Conservation (phyloP, 2,329 filamentous ascomycete species). For the Cercospora canescens region DNA sequence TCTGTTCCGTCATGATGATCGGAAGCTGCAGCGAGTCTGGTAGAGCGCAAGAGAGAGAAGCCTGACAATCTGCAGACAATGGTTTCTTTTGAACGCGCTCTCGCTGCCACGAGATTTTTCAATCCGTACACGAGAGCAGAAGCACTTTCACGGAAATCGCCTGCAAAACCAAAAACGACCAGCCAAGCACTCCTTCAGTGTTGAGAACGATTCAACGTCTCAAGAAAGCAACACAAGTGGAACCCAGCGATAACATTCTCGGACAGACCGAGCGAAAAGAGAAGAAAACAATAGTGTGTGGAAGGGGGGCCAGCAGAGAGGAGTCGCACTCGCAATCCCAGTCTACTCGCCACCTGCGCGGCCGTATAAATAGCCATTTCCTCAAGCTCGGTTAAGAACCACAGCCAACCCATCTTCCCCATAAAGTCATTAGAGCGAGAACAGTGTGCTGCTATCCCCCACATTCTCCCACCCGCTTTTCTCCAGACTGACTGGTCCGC, state of each 20-base stretch:
- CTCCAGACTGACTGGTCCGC: background rate
- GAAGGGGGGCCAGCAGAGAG: background rate
- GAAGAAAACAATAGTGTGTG: background rate
- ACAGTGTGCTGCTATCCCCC: background rate
- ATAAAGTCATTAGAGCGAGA: background rate
- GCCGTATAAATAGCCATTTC: constrained; percentile 10
- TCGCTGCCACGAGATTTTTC: background rate
- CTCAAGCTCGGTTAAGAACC: background rate
- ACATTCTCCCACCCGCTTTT: constrained; percentile 7
- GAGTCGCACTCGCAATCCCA: background rate
- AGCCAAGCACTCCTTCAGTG: constrained; percentile 3
- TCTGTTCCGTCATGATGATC: background rate
- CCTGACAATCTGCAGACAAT: background rate
- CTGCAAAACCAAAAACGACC: background rate
- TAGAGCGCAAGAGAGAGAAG: background rate
- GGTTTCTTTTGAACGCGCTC: background rate
- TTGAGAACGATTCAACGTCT: background rate
- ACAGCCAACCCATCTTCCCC: background rate
- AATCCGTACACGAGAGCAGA: background rate
- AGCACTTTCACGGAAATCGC: background rate
- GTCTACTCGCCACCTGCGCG: background rate
- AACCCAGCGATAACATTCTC: background rate
- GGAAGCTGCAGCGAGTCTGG: background rate
- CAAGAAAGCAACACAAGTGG: background rate
- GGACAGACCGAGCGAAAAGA: background rate